Evolutionary conservation across 306 rosid species (phyloP).

Genomic region (Cicer bijugum): DNA sequence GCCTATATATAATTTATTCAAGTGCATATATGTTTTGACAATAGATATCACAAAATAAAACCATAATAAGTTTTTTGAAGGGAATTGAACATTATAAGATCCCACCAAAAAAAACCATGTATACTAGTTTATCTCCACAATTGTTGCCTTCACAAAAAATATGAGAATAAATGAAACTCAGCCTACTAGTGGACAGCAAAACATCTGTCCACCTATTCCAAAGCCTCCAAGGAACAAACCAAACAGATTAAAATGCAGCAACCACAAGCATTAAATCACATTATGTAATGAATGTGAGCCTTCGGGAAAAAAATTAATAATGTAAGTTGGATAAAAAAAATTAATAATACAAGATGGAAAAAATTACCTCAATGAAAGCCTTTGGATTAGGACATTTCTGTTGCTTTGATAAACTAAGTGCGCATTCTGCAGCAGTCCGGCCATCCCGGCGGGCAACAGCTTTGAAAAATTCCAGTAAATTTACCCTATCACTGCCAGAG

Average conservation of each 20-base stretch:
- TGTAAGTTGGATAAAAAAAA: not conserved
- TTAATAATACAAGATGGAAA: not conserved
- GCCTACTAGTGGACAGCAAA: too few species aligned
- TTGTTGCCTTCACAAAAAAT: too few species aligned
- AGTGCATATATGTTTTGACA: not conserved
- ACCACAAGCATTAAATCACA: not conserved
- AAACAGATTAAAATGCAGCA: not conserved
- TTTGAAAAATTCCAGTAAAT: conserved; percentile 88
- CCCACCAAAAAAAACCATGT: too few species aligned
- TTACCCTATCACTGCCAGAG: conserved; percentile 82
- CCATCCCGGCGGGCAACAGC: conserved; percentile 97
- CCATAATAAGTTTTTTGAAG: not conserved
- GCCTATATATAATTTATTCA: not conserved
- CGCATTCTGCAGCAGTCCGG: conserved; percentile 81
- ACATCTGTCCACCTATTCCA: too few species aligned
- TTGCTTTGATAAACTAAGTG: conserved; percentile 80
- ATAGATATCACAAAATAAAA: conserved; percentile 17
- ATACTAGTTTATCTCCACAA: too few species aligned
- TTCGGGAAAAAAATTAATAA: not conserved
- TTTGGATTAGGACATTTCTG: conserved; percentile 96
- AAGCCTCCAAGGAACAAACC: too few species aligned
- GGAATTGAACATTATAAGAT: conserved; percentile 6
- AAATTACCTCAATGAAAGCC: conserved; percentile 83
- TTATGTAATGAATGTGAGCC: not conserved
- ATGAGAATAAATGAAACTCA: too few species aligned